Base-by-base conservation (phyloP, 306 rosid genomes). In the Ormosia emarginata region DNA sequence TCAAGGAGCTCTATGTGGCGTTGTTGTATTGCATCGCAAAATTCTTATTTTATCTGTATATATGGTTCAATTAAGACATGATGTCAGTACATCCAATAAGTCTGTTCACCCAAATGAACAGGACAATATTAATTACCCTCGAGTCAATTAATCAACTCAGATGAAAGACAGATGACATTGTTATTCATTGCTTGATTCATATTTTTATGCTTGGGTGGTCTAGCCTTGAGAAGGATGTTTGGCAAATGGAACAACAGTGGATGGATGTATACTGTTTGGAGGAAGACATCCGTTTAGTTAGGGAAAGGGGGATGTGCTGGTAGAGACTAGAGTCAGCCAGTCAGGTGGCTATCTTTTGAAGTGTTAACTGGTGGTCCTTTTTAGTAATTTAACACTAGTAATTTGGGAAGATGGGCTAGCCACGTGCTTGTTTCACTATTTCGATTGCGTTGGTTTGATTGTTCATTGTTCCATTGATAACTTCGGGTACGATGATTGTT, bases 1-100 rank as follows among this genome's bases (percentile, higher is more conserved):
- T 89, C 75, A 64, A 81, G 74, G 71, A 83, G 87, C 80, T 44
- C 67, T 65, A 67, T 84, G 58, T 62, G 75, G 65, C 72, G 17
- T 56, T 66, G 30, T 70, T 55, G 80, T 66, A 80, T 75, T 80
- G 79, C 80, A 65, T 64, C 78, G 13, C 85, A 69, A 18, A 37
- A 62, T 81, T 70, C 67, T 85, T 72, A 46, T 77, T 83, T 66
- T 52, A 47, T 46, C 70, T 78, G 62, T 82, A 69, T 67, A 73
- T 77, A 84, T 64, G 40, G 58, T 75, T 84, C 65, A 74, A 77
- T 68, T 32, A 63, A 44, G 49, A 66, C 81, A 71, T 65, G 67
- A 81, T 71, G 65, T 73, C 59, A 49, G 49, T 14, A 33, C 71
- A 63, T 53, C 75, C 17, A 68, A 36, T 70, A 69, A 74, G 50